Evolutionary conservation across 2,329 filamentous ascomycete species (phyloP).

Genomic region (Aspergillus awamori): DNA sequence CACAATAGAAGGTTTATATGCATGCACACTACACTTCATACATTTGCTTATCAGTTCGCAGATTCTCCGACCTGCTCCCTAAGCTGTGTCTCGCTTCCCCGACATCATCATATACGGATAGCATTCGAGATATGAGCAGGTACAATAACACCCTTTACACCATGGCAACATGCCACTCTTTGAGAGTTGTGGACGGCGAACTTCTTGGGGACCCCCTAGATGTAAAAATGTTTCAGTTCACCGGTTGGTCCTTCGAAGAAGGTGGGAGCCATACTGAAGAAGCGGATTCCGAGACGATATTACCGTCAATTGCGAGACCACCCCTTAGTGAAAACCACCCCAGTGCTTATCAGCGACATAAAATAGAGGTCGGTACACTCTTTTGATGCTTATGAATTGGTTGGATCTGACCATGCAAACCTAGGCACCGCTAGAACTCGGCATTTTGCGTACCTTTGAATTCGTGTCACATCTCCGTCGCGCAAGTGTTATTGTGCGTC

Average conservation of each 20-base stretch:
- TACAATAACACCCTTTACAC: slow-evolving; percentile 79
- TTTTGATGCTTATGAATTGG: background rate
- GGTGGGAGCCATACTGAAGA: slow-evolving; percentile 68
- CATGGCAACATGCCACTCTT: slow-evolving; percentile 96
- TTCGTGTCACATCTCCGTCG: slow-evolving; percentile 91
- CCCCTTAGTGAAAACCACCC: slow-evolving; percentile 60
- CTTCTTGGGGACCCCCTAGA: slow-evolving; percentile 92
- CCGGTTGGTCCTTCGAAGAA: slow-evolving; percentile 89
- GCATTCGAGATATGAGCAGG: slow-evolving; percentile 61
- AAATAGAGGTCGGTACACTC: slow-evolving; percentile 22
- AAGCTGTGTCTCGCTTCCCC: slow-evolving; percentile 62
- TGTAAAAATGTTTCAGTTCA: slow-evolving; percentile 98
- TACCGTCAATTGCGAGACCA: slow-evolving; percentile 83
- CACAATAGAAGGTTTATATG: slow-evolving; percentile 51
- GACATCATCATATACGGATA: slow-evolving; percentile 56
- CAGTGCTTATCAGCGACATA: slow-evolving; percentile 45
- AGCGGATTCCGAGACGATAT: slow-evolving; percentile 68
- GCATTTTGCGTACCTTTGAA: slow-evolving; percentile 88
- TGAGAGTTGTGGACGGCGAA: slow-evolving; percentile 83
- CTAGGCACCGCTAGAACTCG: slow-evolving; percentile 71
- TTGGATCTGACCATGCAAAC: background rate
- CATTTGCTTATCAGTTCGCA: slow-evolving; percentile 28
- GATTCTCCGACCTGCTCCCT: slow-evolving; percentile 76
- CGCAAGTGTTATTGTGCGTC: slow-evolving; percentile 88
- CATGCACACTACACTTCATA: background rate